These are phyloP conservation scores for Tetragonia tetragonoides DNA, from an alignment of 148 eudicot genomes.

Conservation along the genomic window DNA sequence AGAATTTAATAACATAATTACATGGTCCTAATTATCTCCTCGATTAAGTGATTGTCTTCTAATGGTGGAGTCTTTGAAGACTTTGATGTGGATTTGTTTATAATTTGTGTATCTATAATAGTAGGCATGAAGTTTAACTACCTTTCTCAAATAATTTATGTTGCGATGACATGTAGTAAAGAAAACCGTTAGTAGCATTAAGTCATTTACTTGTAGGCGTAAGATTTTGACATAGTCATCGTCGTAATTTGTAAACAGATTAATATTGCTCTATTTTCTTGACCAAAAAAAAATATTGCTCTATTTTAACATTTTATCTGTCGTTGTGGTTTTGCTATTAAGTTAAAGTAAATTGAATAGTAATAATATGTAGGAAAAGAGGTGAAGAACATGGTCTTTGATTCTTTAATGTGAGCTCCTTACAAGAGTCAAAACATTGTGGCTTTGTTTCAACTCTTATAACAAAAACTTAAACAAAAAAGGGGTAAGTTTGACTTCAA, in stretches of 20 bases:
- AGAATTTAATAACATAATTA: conserved; percentile 2
- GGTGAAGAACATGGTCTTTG: no score
- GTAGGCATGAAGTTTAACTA: background rate
- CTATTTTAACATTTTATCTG: no score
- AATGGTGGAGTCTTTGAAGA: background rate
- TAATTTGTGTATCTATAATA: background rate
- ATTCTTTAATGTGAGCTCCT: no score
- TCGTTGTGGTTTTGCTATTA: no score
- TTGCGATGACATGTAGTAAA: background rate
- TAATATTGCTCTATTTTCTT: background rate
- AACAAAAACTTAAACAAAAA: background rate
- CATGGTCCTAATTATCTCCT: conserved; percentile 16
- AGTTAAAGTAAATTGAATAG: no score
- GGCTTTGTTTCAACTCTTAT: background rate
- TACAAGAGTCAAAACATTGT: background rate
- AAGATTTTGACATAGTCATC: background rate
- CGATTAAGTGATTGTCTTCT: background rate
- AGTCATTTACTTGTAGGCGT: background rate
- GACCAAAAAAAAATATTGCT: background rate
- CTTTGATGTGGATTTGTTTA: conserved; percentile 7
- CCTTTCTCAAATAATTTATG: background rate
- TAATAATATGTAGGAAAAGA: no score
- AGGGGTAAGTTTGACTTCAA: background rate
- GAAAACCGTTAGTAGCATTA: background rate
- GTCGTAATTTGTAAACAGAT: background rate